These are phyloP conservation scores for Saccharata proteae DNA, from an alignment of 2,329 filamentous ascomycete genomes.

Conservation along the genomic window DNA sequence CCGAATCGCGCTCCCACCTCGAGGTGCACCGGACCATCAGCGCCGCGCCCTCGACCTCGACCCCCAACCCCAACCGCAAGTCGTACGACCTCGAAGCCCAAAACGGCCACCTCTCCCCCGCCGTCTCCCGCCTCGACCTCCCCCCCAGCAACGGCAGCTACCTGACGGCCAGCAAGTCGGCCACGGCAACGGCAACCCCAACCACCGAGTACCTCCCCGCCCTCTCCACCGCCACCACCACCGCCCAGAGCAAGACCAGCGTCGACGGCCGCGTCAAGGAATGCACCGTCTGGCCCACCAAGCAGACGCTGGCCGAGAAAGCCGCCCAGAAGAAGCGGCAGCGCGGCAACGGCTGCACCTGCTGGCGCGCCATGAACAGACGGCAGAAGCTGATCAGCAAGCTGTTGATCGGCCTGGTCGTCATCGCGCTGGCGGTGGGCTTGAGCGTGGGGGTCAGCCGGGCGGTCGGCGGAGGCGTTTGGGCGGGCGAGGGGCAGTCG, in stretches of 20 bases:
- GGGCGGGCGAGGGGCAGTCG: slow-evolving; percentile 25
- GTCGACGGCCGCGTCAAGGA: slow-evolving; percentile 34
- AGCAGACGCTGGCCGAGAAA: slow-evolving; percentile 34
- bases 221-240: slow-evolving; percentile 26
- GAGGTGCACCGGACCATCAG: slow-evolving; percentile 4
- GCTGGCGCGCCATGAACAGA: slow-evolving; percentile 29
- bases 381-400: slow-evolving; percentile 33
- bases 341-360: slow-evolving; percentile 26
- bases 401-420: slow-evolving; percentile 32
- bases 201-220: slow-evolving; percentile 21
- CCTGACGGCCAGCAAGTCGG: slow-evolving; percentile 41
- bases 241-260: slow-evolving; percentile 24
- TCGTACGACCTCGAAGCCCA: slow-evolving; percentile 17
- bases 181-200: slow-evolving; percentile 18
- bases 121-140: slow-evolving; percentile 26
- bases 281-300: slow-evolving; percentile 40
- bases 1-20: slow-evolving; percentile 16
- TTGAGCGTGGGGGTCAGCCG: slow-evolving; percentile 37
- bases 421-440: slow-evolving; percentile 35
- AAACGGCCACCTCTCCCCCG: slow-evolving; percentile 21
- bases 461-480: slow-evolving; percentile 37
- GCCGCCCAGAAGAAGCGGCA: slow-evolving; percentile 24
- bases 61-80: slow-evolving; percentile 4
- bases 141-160: slow-evolving; percentile 27
- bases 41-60: neutral